Evolutionary conservation across 805 yeast species (phyloP), one percentile per base, ranked within the genome.

Genomic region (Kuraishia hungarica): DNA sequence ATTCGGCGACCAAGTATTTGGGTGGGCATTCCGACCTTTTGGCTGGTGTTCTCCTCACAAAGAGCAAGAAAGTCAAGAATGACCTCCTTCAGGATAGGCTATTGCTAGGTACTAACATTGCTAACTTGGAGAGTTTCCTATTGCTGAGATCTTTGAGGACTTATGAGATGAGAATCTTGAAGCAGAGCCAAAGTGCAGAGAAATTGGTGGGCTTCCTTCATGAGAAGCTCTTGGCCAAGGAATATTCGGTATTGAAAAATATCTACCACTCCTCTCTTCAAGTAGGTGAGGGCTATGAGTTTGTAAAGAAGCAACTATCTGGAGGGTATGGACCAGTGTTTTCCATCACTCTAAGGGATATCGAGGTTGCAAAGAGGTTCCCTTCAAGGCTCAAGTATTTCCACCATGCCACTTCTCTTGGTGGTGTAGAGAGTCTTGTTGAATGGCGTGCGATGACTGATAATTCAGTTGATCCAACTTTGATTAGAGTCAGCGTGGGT

Each of bases 21-120:
- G 97, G 96, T 47, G 97, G 98, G n/a, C 97, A 92, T 70, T 88
- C 96, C 6, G 97, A 92, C 67, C 72, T 91, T 49, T 73, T 92
- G 53, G 91, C 96, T 4, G 97, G 98, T 39, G 74, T 86, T 13
- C 70, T 91, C 20, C 82, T 84, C 20, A 83, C 87, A n/a, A 84
- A 85, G 64, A 81, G 81, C 57, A 60, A 64, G 8, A 68, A 72
- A 1, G 75, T 75, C 5, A 78, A 79, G 55, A 61, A 71, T 22
- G 64, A 72, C 49, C 74, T 92, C 57, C 68, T 75, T 4, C 68
- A 66, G 0, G 97, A 92, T 61, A 77, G 98, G 62, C 68, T 83
- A 8, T 78, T 75, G 57, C 70, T 91, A 54, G 97, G 97, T 46
- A 83, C 96, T 1, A 89, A 84, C 60, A 82, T 88, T 58, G 90